A percentile compares a stretch with the other conserved stretches of the same genome.
phyloP scores from a whole-genome alignment of 2,329 filamentous ascomycete genomes.

The Simplicillium sp. region DNA sequence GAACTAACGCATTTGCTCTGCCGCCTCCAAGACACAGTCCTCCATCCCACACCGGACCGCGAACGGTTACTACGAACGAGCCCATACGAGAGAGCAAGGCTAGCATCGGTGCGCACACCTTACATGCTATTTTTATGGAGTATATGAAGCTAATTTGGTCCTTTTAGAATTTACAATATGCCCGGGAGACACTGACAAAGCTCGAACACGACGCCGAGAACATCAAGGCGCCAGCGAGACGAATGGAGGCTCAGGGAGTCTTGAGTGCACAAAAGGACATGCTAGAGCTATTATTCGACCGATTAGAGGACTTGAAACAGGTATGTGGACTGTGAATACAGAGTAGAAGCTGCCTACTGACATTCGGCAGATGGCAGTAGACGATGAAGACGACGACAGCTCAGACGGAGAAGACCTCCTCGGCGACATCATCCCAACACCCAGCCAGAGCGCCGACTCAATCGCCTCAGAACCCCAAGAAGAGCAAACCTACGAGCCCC shows the following conservation, averaged over 20 bases:
- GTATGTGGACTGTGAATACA: slow-evolving; percentile 21
- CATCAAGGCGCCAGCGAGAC: slow-evolving; percentile 48
- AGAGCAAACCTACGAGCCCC: slow-evolving; percentile 24
- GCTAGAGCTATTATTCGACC: slow-evolving; percentile 55
- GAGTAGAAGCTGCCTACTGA: slow-evolving; percentile 7
- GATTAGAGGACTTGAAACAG: slow-evolving; percentile 59
- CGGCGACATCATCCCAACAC: slow-evolving; percentile 43
- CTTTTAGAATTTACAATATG: slow-evolving; percentile 60
- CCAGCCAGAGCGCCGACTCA: slow-evolving; percentile 41
- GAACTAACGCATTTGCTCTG: slow-evolving; percentile 56
- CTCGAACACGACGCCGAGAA: slow-evolving; percentile 59
- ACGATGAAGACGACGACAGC: slow-evolving; percentile 29
- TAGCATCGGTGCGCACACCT: slow-evolving; percentile 26
- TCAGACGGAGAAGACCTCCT: slow-evolving; percentile 50
- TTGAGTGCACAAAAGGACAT: slow-evolving; percentile 55
- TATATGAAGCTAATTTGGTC: slow-evolving; percentile 20
- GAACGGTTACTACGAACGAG: slow-evolving; percentile 48
- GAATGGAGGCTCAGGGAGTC: slow-evolving; percentile 52
- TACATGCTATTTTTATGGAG: slow-evolving; percentile 35
- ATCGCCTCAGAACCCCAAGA: slow-evolving; percentile 41
- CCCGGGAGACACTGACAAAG: slow-evolving; percentile 56
- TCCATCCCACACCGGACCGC: slow-evolving; percentile 51
- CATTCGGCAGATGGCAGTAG: slow-evolving; percentile 19
- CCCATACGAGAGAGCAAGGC: slow-evolving; percentile 50
- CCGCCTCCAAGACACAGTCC: slow-evolving; percentile 55